Conservation (phyloP, 2,329 filamentous ascomycete genomes). For the Aspergillus piperis region DNA sequence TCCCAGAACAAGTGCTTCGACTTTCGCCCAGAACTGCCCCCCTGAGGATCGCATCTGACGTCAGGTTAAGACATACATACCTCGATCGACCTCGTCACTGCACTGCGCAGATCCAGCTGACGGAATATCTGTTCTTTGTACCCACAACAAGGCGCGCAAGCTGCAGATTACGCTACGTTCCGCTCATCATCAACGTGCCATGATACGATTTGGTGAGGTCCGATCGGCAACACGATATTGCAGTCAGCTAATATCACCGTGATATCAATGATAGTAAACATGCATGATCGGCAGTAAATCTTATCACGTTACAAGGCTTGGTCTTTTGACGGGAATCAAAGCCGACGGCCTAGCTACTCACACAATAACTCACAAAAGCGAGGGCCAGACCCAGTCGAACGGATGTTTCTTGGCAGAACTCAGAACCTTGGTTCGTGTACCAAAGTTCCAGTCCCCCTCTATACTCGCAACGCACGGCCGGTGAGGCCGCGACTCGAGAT, state of each 20-base stretch:
- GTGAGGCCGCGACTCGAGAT: neutral
- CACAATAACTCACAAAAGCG: neutral
- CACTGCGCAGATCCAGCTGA: neutral
- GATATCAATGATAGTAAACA: neutral
- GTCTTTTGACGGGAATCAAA: neutral
- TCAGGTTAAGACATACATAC: constrained; percentile 10
- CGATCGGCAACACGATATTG: neutral
- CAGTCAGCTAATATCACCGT: neutral
- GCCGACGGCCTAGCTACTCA: neutral
- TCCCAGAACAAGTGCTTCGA: neutral
- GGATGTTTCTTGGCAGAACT: neutral
- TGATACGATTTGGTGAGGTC: neutral
- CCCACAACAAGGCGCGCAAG: neutral
- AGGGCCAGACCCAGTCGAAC: neutral
- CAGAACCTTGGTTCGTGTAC: neutral
- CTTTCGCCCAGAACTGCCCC: neutral
- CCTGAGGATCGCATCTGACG: constrained; percentile 10
- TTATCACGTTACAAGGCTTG: neutral
- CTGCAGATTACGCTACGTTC: neutral
- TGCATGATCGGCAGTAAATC: neutral
- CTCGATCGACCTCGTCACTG: neutral
- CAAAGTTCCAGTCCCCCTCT: neutral
- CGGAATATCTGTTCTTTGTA: neutral
- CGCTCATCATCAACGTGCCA: neutral
- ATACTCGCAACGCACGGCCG: neutral